A percentile compares a stretch with the other conserved stretches of the same genome.
Conservation (phyloP, 306 rosid species). For the Glycine tomentella region DNA sequence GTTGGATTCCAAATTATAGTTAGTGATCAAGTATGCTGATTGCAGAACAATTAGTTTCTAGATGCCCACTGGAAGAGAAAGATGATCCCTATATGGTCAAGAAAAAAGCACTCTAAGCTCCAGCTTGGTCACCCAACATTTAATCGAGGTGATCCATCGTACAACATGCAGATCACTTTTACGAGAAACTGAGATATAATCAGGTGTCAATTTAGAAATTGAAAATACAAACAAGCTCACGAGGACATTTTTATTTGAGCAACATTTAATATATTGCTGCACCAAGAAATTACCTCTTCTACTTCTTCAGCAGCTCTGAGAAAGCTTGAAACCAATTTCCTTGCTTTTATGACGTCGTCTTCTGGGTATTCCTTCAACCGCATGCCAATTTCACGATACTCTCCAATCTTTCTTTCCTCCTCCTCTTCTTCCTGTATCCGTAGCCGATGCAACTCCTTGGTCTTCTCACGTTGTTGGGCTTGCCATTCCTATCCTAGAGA, state of each 20-base stretch:
- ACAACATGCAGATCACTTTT: slow-evolving; percentile 24
- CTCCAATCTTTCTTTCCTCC: slow-evolving; percentile 80
- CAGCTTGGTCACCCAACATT: slow-evolving; percentile 18
- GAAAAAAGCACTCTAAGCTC: slow-evolving; percentile 11
- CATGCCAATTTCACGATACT: slow-evolving; percentile 85
- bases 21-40: not conserved
- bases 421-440: slow-evolving; percentile 82
- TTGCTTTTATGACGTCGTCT: slow-evolving; percentile 80
- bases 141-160: slow-evolving; percentile 2
- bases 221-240: slow-evolving; percentile 20
- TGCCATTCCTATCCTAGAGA: slow-evolving; percentile 84
- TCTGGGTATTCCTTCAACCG: slow-evolving; percentile 84
- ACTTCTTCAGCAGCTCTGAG: slow-evolving; percentile 88
- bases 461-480: slow-evolving; percentile 76
- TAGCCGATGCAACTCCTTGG: slow-evolving; percentile 64
- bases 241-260: not conserved
- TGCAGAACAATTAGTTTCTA: slow-evolving; percentile 10
- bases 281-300: slow-evolving; percentile 73
- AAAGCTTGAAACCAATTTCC: slow-evolving; percentile 78
- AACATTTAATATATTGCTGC: not conserved
- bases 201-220: not conserved
- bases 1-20: slow-evolving; percentile 13
- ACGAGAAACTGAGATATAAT: slow-evolving; percentile 27
- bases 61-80: slow-evolving; percentile 11
- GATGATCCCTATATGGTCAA: not conserved